Conservation (phyloP, 2,329 filamentous ascomycete species). For the Coniochaeta sp. region DNA sequence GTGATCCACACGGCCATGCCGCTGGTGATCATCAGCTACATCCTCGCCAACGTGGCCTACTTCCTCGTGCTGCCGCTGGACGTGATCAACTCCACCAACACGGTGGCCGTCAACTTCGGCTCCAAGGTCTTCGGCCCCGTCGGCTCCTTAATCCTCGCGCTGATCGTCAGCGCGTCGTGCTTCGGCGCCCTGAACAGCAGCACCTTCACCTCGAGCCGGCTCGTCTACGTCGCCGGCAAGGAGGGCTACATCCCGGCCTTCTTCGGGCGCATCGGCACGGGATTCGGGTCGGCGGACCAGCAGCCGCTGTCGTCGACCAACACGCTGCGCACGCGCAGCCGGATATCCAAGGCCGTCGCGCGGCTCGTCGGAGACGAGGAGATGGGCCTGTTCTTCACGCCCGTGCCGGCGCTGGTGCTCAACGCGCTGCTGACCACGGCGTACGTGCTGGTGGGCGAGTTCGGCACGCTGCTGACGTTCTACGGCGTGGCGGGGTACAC, state of each 20-base stretch:
- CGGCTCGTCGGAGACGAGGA: conserved; percentile 68
- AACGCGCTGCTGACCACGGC: conserved; percentile 66
- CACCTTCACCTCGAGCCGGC: conserved; percentile 83
- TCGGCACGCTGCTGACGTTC: conserved; percentile 86
- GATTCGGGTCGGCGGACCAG: conserved; percentile 29
- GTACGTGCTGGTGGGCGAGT: conserved; percentile 85
- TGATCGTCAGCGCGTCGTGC: conserved; percentile 86
- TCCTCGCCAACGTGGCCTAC: conserved; percentile 88
- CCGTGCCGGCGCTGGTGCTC: conserved; percentile 82
- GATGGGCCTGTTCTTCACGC: conserved; percentile 81
- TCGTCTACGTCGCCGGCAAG: conserved; percentile 90
- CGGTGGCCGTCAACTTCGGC: conserved; percentile 92
- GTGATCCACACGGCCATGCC: conserved; percentile 97
- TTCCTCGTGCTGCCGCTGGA: conserved; percentile 83
- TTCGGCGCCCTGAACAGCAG: conserved; percentile 93
- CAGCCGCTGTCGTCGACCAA: conserved; percentile 25
- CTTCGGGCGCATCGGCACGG: conserved; percentile 76
- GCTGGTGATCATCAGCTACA: conserved; percentile 81
- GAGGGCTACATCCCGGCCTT: conserved; percentile 85
- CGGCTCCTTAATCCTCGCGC: conserved; percentile 75
- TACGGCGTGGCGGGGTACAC: conserved; percentile 96
- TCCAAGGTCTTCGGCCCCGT: conserved; percentile 79
- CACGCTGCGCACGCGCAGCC: conserved; percentile 42
- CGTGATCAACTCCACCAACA: conserved; percentile 81
- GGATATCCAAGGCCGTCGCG: conserved; percentile 51